Base-by-base conservation (phyloP, 2,329 filamentous ascomycete species). In the Aspergillus fructus region DNA sequence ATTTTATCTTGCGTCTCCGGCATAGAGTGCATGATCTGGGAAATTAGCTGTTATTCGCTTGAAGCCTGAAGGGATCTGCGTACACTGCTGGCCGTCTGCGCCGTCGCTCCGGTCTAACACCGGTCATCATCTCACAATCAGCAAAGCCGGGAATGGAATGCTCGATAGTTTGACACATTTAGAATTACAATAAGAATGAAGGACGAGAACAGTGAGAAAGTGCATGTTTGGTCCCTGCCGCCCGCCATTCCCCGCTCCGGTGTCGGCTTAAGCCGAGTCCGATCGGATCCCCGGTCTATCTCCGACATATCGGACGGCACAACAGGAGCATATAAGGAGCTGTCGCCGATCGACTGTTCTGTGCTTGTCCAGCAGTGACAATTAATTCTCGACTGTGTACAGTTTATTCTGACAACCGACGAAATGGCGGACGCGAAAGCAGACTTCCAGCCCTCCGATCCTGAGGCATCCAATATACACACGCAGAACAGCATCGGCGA, bases 1-100 rank as follows among this genome's bases (percentile, higher is more conserved):
- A 88, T 47, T 80, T 79, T 58, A 88, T 82, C 69, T 88, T 89
- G 41, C 84, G 82, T 55, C 73, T 79, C 43, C 85, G 77, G 64
- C 86, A 88, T 42, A 84, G 76, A 62, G 79, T 73, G 66, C 84
- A 87, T 1, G 84, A 79, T 15, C 79, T 84, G 48, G 13, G 4
- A 33, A 13, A 12, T 53, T 8, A 49, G 42, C 13, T 12, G 15
- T 9, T 3, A 6, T n/a, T 45, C 24, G 42, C n/a, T 2, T 2
- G n/a, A 17, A 27, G 8, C 21, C 21, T 21, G 21, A 21, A 21
- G 34, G 24, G 12, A 39, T 17, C 39, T 19, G 54, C 34, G 57
- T 76, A 79, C 79, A 80, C 73, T 59, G 71, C 71, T 46, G 76
- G 76, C 51, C 79, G 68, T 67, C 77, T 74, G 13, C 78, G 74